Percentiles rank a stretch among this genome's conserved stretches.
Evolutionary conservation across 2,329 filamentous ascomycete genomes (phyloP).

Genomic region (Tolypocladium inflatum): DNA sequence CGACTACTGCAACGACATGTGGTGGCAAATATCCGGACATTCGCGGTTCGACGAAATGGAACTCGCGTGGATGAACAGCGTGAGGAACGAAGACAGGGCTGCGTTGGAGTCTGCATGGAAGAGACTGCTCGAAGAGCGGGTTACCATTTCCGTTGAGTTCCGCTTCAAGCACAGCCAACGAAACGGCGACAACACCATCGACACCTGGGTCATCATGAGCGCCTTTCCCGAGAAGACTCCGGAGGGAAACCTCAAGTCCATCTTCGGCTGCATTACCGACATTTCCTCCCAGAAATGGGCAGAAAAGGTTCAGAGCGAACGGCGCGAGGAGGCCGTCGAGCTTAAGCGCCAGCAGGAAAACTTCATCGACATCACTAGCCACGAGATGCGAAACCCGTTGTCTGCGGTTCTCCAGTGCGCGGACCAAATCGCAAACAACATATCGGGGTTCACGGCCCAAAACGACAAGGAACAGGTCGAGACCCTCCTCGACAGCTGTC

Average conservation of each 20-base stretch:
- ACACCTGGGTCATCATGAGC: constrained; percentile 71
- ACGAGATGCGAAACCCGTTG: constrained; percentile 70
- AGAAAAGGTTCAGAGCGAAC: constrained; percentile 67
- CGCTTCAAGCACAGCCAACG: constrained; percentile 62
- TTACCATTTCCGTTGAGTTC: constrained; percentile 62
- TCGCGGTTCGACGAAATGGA: constrained; percentile 47
- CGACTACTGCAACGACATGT: constrained; percentile 75
- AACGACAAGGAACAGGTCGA: constrained; percentile 34
- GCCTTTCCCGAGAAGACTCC: constrained; percentile 63
- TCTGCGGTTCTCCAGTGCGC: constrained; percentile 68
- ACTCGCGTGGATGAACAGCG: constrained; percentile 63
- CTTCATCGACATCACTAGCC: constrained; percentile 65
- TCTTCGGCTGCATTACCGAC: constrained; percentile 75
- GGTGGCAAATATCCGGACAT: constrained; percentile 61
- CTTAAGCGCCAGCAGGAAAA: constrained; percentile 65
- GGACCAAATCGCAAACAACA: constrained; percentile 55
- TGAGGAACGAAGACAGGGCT: constrained; percentile 55
- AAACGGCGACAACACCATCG: constrained; percentile 48
- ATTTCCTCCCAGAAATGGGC: constrained; percentile 82
- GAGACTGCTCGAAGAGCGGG: constrained; percentile 49
- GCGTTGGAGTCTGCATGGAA: constrained; percentile 53
- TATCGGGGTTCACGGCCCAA: constrained; percentile 31
- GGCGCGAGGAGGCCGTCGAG: constrained; percentile 73
- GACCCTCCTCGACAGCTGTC: constrained; percentile 41
- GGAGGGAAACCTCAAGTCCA: constrained; percentile 57